A percentile compares a stretch with the other conserved stretches of the same genome.
These are phyloP conservation scores for Pyrrhoderma lamaoense DNA, from an alignment of 1,284 basidiomycete species.

Conservation along the genomic window DNA sequence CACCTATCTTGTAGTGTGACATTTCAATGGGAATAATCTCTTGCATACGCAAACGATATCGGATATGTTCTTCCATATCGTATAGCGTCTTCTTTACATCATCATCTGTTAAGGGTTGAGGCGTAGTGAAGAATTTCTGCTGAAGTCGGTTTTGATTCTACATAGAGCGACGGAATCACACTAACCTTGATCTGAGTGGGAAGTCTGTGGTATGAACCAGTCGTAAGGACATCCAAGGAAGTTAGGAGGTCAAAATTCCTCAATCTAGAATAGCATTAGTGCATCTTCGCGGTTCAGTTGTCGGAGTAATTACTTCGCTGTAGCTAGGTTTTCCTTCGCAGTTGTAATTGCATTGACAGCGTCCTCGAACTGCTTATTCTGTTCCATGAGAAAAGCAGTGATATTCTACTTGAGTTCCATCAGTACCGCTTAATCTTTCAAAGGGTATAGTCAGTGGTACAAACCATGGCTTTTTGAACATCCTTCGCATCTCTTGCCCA, in stretches of 20 bases:
- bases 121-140: constrained; percentile 61
- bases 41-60: constrained; percentile 65
- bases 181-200: constrained; percentile 71
- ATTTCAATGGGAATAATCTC: constrained; percentile 75
- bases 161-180: constrained; percentile 14
- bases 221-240: constrained; percentile 78
- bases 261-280: constrained; percentile 40
- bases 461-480: constrained; percentile 79
- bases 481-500: constrained; percentile 78
- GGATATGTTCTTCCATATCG: constrained; percentile 70
- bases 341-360: constrained; percentile 58
- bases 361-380: constrained; percentile 76
- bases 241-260: constrained; percentile 88
- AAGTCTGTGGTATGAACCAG: constrained; percentile 73
- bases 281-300: constrained; percentile 4
- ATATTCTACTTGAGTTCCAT: constrained; percentile 50
- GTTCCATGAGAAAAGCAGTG: constrained; percentile 74
- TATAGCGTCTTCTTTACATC: constrained; percentile 59
- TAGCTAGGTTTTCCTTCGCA: constrained; percentile 59
- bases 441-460: constrained; percentile 15
- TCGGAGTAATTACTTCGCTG: constrained; percentile 45
- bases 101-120: constrained; percentile 57
- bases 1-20: constrained; percentile 64
- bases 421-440: neutral
- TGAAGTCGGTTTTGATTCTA: constrained; percentile 19